Base-by-base conservation (phyloP, 495 filamentous ascomycete species). In the Penicillium turbatum region DNA sequence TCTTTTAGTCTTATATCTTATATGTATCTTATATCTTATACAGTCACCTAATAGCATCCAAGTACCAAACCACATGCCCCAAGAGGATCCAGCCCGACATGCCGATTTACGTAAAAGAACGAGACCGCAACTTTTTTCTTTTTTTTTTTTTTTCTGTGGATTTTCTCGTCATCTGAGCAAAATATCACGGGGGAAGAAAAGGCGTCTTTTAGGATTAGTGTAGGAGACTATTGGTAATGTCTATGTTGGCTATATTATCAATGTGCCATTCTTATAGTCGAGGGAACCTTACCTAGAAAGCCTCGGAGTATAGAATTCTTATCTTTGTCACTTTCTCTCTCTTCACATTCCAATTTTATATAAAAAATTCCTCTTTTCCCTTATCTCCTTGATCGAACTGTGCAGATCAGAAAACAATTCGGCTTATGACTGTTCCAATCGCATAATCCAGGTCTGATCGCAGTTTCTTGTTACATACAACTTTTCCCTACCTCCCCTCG, bases 91-190 rank as follows among this genome's bases (percentile, higher is more conserved):
- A 42, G 60, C 63, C 63, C 60, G 61, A 55, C 34, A 43, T 47
- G 56, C 61, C 57, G 61, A 64, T 66, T 70, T 70, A 70, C 67
- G 67, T 70, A 70, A 70, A 66, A 59, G 12, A 35, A 51, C 30
- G 48, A 45, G 54, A 53, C 43, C 40, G 52, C 43, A 48, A 24
- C 32, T 39, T 39, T 17, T 37, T 19, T 26, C 16, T 17, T 48
- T 29, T 48, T 27, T 48, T 37, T 30, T 6, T 29, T 27, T 29
- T 38, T 32, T 48, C 21, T 37, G 24, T 10, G 13, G 31, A 11
- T 19, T 24, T 21, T 34, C n/a, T 24, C 4, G 21, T 24, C 21
- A 24, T 24, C 21, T 24, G 21, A 24, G 21, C 21, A 24, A 24
- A 24, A 24, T 24, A 24, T 24, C 21, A 24, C 21, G 30, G 10